phyloP scores from a whole-genome alignment of 2,329 filamentous ascomycete genomes.

The Ceratocystis papillata region DNA sequence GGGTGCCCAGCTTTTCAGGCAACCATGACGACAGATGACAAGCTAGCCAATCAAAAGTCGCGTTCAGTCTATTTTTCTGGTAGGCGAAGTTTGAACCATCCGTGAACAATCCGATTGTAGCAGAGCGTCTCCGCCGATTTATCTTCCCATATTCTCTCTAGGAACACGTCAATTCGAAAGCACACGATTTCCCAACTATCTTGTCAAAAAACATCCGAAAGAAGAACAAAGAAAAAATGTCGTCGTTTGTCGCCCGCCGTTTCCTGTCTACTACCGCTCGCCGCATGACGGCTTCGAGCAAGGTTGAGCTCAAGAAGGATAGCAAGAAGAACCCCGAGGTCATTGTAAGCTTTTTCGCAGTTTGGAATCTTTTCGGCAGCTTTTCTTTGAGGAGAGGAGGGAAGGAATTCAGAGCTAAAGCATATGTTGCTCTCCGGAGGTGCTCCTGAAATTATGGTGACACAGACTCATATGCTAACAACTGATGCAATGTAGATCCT shows the following conservation, averaged over 20 bases:
- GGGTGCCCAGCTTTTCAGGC: slow-evolving; percentile 21
- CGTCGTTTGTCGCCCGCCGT: slow-evolving; percentile 44
- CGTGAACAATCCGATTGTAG: neutral
- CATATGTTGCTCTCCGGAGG: neutral
- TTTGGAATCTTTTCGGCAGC: neutral
- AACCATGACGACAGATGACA: neutral
- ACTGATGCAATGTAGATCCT: slow-evolving; percentile 54
- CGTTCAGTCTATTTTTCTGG: slow-evolving; percentile 13
- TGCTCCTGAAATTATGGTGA: neutral
- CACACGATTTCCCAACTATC: too few relatives aligned
- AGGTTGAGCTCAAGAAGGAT: slow-evolving; percentile 45
- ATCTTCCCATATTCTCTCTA: neutral
- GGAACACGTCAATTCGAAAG: neutral
- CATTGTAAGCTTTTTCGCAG: slow-evolving; percentile 28
- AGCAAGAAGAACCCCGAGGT: slow-evolving; percentile 44
- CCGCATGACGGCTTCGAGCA: slow-evolving; percentile 37
- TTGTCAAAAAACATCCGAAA: slow-evolving; percentile 24
- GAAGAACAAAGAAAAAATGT: slow-evolving; percentile 34
- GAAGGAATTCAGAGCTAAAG: neutral
- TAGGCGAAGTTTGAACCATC: slow-evolving; percentile 2
- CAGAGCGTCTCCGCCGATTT: neutral
- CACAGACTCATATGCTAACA: neutral
- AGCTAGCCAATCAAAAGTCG: slow-evolving; percentile 20
- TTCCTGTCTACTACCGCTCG: slow-evolving; percentile 46
- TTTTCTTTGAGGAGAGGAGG: too few relatives aligned